Base-by-base conservation (phyloP, 192 early-diverging fungal genomes). In the Podila epigama region DNA sequence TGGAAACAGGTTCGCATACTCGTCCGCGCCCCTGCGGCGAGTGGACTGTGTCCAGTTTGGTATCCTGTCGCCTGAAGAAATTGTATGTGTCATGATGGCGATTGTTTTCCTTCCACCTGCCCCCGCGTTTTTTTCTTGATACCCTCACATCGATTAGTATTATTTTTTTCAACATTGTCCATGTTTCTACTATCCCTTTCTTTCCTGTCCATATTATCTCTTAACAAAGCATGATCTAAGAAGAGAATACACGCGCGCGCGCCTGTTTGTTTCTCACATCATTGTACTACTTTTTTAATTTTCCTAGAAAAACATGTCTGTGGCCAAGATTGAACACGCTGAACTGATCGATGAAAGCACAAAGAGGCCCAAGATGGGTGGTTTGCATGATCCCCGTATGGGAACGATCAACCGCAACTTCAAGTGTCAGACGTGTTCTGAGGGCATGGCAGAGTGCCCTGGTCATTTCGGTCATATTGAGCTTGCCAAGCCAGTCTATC, bases 381-480 rank as follows among this genome's bases (percentile, higher is more conserved):
- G 97, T 56, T 82, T 98, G 40, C 79, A 96, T 31, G 97, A 99
- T 79, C 89, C 95, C 48, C 88, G 96, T 33, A 91, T 99, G 92
- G 97, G 97, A 34, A 98, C 97, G 16, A 95, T 97, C 66, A 96
- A 99, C 79, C 91, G 95, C 62, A 96, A 96, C 75, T 96, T 95
- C 87, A 96, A 94, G 83, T 99, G 97, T 79, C 91, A 92, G 63
- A 98, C 97, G 10, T 99, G 97, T 81, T 91, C 91, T 55, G 94
- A 96, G 70, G 92, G 91, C 71, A 97, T 96, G 95, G 88, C 89
- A 18, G 92, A 95, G 69, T 99, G 97, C 78, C 95, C 95, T 48
- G 96, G 97, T 53, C 97, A 99, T 80, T 99, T 99, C 89, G 97
- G 93, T 13, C 93, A 97, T 72, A 95, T 99, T 80, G 94, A 97